Evolutionary conservation across 768 basidiomycete species (phyloP).

Genomic region (Myochromella boudieri): DNA sequence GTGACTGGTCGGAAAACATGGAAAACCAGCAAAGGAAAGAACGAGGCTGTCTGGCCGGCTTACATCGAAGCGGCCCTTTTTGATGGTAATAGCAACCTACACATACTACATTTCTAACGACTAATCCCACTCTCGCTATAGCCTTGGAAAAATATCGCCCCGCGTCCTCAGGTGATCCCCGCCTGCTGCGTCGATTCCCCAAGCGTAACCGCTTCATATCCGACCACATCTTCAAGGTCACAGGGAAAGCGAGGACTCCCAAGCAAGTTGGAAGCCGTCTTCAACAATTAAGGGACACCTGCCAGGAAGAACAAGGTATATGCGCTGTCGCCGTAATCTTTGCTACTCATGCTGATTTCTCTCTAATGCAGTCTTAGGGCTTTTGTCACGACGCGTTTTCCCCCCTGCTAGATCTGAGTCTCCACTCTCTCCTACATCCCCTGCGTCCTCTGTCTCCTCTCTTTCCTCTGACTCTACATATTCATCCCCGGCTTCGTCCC

Average conservation of each 20-base stretch:
- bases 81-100: constrained; percentile 43
- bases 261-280: constrained; percentile 73
- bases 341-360: neutral
- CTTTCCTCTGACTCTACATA: constrained; percentile 13
- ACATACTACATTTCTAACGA: neutral
- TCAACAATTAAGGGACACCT: constrained; percentile 66
- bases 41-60: constrained; percentile 65
- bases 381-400: constrained; percentile 21
- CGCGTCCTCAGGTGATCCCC: constrained; percentile 48
- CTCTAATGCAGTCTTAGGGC: constrained; percentile 19
- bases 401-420: constrained; percentile 11
- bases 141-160: constrained; percentile 59
- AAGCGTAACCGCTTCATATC: constrained; percentile 68
- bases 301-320: constrained; percentile 54
- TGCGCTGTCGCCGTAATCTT: neutral
- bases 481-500: constrained; percentile 14
- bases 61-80: constrained; percentile 59
- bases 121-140: constrained; percentile 22
- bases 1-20: constrained; percentile 54
- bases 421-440: constrained; percentile 1
- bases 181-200: constrained; percentile 58
- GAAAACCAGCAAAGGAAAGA: constrained; percentile 51
- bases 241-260: constrained; percentile 56
- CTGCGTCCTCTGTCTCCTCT: too few relatives aligned
- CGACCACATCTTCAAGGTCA: constrained; percentile 55